Conservation (phyloP, 2,329 filamentous ascomycete genomes). For the Capronia americana region DNA sequence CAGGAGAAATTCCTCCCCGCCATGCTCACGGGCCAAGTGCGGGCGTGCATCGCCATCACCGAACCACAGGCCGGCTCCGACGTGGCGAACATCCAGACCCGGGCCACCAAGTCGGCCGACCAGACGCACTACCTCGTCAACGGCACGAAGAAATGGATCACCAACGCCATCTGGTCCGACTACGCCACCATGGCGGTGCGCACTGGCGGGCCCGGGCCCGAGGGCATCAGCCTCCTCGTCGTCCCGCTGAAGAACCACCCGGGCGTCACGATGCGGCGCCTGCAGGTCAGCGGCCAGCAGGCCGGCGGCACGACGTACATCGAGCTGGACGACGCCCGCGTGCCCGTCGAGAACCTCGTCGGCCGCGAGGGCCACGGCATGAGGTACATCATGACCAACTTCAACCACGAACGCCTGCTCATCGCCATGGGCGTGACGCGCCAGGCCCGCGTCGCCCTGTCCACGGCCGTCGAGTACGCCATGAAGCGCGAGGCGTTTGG, state of each 20-base stretch:
- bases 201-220: slow-evolving; percentile 66
- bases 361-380: slow-evolving; percentile 69
- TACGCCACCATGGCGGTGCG: slow-evolving; percentile 74
- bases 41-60: slow-evolving; percentile 77
- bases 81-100: slow-evolving; percentile 74
- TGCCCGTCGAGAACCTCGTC: slow-evolving; percentile 73
- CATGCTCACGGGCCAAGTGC: slow-evolving; percentile 68
- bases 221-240: slow-evolving; percentile 69
- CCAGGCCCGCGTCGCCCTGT: slow-evolving; percentile 65
- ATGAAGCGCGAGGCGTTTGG: slow-evolving; percentile 72
- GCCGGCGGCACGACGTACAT: slow-evolving; percentile 75
- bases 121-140: slow-evolving; percentile 74
- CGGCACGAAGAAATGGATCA: slow-evolving; percentile 80
- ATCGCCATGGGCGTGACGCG: slow-evolving; percentile 71
- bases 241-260: slow-evolving; percentile 70
- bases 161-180: slow-evolving; percentile 73
- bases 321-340: slow-evolving; percentile 74
- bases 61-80: slow-evolving; percentile 76
- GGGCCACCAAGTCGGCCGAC: slow-evolving; percentile 65
- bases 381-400: slow-evolving; percentile 77
- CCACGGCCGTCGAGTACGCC: slow-evolving; percentile 66
- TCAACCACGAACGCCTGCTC: slow-evolving; percentile 76
- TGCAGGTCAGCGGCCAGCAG: slow-evolving; percentile 69
- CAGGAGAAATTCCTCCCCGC: slow-evolving; percentile 72
- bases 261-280: slow-evolving; percentile 69